Percentiles rank a stretch among this genome's conserved stretches.
These are phyloP conservation scores for Dactylellina drechsleri DNA, from an alignment of 2,329 filamentous ascomycete genomes.

Conservation along the genomic window DNA sequence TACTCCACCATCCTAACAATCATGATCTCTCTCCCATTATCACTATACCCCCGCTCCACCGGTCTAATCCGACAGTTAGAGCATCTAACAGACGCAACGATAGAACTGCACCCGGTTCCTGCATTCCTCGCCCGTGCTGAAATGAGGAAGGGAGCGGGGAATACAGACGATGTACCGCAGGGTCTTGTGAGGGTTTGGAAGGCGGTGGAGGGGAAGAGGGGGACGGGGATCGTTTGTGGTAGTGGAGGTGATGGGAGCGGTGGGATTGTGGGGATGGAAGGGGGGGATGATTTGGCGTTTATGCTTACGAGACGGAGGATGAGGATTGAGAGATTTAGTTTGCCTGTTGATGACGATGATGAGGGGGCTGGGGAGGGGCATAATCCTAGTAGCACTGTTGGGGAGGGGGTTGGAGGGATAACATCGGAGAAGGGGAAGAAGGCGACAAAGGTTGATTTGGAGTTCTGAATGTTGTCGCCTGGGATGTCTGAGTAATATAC, in stretches of 20 bases:
- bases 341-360: slow-evolving; percentile 86
- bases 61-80: slow-evolving; percentile 89
- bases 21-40: slow-evolving; percentile 79
- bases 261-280: slow-evolving; percentile 76
- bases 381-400: slow-evolving; percentile 67
- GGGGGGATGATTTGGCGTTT: slow-evolving; percentile 88
- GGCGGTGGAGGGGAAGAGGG: slow-evolving; percentile 73
- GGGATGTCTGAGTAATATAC: too few species aligned
- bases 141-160: slow-evolving; percentile 67
- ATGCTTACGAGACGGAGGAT: slow-evolving; percentile 84
- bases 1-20: slow-evolving; percentile 74
- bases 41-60: slow-evolving; percentile 78
- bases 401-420: slow-evolving; percentile 61
- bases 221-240: slow-evolving; percentile 29
- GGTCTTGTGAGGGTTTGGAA: slow-evolving; percentile 85
- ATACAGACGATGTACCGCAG: slow-evolving; percentile 74
- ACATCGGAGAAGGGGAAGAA: slow-evolving; percentile 60
- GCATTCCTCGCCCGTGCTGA: slow-evolving; percentile 67
- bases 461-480: too few species aligned
- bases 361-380: slow-evolving; percentile 62
- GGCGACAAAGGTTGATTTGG: slow-evolving; percentile 74
- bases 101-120: slow-evolving; percentile 79
- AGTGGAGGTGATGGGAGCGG: slow-evolving; percentile 73
- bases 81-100: slow-evolving; percentile 81
- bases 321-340: slow-evolving; percentile 84